Evolutionary conservation across 257 asterid species (phyloP).

Genomic region (Sherardia arvensis): DNA sequence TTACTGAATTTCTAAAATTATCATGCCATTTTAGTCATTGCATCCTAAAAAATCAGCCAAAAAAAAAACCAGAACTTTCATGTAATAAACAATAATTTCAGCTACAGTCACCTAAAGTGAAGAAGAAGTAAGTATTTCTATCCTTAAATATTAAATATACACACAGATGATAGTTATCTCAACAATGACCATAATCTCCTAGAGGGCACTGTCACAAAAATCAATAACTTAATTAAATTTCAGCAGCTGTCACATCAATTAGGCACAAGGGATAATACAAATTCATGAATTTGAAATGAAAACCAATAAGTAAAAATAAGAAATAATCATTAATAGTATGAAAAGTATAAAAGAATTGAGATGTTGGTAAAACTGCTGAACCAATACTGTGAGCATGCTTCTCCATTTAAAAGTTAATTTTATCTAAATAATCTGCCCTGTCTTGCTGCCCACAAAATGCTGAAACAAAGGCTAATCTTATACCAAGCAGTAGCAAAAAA

Average conservation of each 20-base stretch:
- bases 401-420: not conserved
- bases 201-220: constrained; percentile 62
- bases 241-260: not conserved
- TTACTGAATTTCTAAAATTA: too few relatives aligned
- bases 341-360: too few relatives aligned
- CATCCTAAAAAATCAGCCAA: not conserved
- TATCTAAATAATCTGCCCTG: not conserved
- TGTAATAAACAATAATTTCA: not conserved
- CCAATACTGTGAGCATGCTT: not conserved
- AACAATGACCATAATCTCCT: constrained; percentile 82
- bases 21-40: too few relatives aligned
- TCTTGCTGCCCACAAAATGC: not conserved
- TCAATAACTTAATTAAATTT: not conserved
- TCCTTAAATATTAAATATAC: not conserved
- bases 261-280: not conserved
- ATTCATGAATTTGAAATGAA: not conserved
- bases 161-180: not conserved
- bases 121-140: not conserved
- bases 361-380: not conserved
- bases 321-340: not conserved
- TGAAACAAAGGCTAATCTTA: not conserved
- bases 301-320: not conserved
- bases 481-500: constrained; percentile 3
- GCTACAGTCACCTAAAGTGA: too few relatives aligned
- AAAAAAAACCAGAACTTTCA: not conserved